phyloP scores from a whole-genome alignment of 108 stramenopile species.

The Cyclotella cryptica region DNA sequence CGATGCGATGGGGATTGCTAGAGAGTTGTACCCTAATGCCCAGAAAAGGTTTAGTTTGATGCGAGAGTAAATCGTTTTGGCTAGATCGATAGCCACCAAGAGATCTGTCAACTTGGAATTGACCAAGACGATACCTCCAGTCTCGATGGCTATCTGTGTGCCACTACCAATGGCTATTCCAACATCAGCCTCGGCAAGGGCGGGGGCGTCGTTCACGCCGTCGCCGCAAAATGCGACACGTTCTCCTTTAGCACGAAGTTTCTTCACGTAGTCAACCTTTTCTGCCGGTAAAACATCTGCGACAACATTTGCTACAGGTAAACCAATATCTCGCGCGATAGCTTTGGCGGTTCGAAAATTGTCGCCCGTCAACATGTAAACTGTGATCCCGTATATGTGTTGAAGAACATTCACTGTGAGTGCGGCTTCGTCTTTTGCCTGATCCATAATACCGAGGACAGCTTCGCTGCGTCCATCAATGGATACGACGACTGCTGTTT shows the following conservation, averaged over 20 bases:
- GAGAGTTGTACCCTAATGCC: conserved; percentile 85
- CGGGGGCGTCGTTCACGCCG: conserved; percentile 75
- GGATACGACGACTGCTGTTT: conserved; percentile 87
- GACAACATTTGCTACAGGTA: conserved; percentile 73
- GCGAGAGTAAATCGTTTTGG: conserved; percentile 68
- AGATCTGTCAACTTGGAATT: conserved; percentile 77
- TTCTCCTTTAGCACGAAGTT: conserved; percentile 71
- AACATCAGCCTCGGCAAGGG: conserved; percentile 88
- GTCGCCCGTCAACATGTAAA: conserved; percentile 90
- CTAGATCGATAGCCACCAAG: conserved; percentile 76
- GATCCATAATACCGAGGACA: conserved; percentile 80
- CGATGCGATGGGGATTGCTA: conserved; percentile 88
- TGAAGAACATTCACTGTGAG: conserved; percentile 67
- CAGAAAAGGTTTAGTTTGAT: conserved; percentile 88
- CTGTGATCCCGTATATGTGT: conserved; percentile 58
- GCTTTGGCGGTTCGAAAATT: conserved; percentile 73
- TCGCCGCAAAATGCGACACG: conserved; percentile 92
- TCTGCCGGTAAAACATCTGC: conserved; percentile 89
- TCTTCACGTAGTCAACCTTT: conserved; percentile 77
- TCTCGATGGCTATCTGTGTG: conserved; percentile 87
- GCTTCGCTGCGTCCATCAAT: conserved; percentile 73
- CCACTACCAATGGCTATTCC: conserved; percentile 91
- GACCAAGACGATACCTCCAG: conserved; percentile 88
- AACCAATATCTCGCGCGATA: conserved; percentile 73
- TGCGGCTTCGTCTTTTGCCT: conserved; percentile 72